Evolutionary conservation across 495 filamentous ascomycete genomes (phyloP).

Genomic region (Paragyromitra xinjiangensis): DNA sequence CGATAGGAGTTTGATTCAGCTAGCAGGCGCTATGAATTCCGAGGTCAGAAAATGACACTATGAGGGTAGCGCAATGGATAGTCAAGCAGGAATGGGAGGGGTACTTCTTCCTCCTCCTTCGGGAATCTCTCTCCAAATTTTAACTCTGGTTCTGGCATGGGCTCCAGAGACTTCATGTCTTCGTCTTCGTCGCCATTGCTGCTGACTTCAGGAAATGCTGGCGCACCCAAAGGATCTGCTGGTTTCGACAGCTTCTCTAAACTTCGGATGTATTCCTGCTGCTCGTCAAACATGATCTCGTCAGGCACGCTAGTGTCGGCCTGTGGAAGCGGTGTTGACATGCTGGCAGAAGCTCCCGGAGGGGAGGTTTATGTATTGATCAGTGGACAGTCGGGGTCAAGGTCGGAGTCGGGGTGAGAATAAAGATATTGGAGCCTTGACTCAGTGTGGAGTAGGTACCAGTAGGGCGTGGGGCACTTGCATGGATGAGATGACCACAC

Average conservation of each 20-base stretch:
- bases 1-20: constrained; percentile 79
- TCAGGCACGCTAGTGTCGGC: constrained; percentile 4
- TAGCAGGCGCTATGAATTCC: constrained; percentile 68
- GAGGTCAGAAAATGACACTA: constrained; percentile 9
- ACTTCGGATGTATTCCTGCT: constrained; percentile 44
- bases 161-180: constrained; percentile 5
- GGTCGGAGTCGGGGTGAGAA: constrained; percentile 15
- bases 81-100: constrained; percentile 49
- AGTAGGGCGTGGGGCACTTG: not conserved
- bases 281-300: constrained; percentile 47
- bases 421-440: not conserved
- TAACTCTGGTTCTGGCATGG: not conserved
- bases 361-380: constrained; percentile 12
- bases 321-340: constrained; percentile 19
- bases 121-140: constrained; percentile 64
- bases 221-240: constrained; percentile 26
- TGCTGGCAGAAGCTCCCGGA: constrained; percentile 3
- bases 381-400: not conserved
- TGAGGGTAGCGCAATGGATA: not conserved
- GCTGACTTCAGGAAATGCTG: constrained; percentile 25
- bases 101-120: constrained; percentile 79
- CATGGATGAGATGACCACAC: not conserved
- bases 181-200: not conserved
- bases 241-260: constrained; percentile 27
- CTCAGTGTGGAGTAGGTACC: not conserved